A percentile compares a stretch with the other conserved stretches of the same genome.
These are phyloP conservation scores for Aurantiochytrium sp. DNA, from an alignment of 108 stramenopile genomes.

Conservation along the genomic window DNA sequence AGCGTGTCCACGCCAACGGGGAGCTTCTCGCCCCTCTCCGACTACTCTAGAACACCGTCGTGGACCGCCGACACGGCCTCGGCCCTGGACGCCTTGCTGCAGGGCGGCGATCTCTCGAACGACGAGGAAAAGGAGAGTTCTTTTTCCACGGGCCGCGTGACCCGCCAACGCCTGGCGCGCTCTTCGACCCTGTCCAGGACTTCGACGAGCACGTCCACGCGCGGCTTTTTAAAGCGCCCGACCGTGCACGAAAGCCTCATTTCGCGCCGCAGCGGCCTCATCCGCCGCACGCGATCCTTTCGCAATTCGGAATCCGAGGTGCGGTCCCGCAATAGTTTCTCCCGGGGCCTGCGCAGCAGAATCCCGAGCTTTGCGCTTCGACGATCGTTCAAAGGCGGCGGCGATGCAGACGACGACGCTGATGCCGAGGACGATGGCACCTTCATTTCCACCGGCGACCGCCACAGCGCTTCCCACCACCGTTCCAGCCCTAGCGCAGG, in stretches of 20 bases:
- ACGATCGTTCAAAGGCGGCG: not conserved
- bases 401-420: not conserved
- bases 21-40: no score
- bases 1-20: not conserved
- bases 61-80: not conserved
- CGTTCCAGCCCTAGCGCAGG: no score
- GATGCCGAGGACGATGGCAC: not conserved
- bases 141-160: not conserved
- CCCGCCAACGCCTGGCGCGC: not conserved
- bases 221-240: not conserved
- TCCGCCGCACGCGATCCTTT: not conserved
- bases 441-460: no score
- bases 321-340: not conserved
- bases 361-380: not conserved
- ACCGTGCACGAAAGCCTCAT: not conserved
- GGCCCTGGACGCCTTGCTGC: not conserved
- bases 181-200: not conserved
- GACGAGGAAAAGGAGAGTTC: not conserved
- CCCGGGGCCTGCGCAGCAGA: not conserved
- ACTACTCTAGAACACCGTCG: not conserved
- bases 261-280: not conserved
- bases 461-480: no score
- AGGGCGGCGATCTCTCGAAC: not conserved
- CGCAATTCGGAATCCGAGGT: not conserved
- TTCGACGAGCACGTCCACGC: not conserved